Conservation (phyloP, 495 filamentous ascomycete species). For the Letharia lupina region DNA sequence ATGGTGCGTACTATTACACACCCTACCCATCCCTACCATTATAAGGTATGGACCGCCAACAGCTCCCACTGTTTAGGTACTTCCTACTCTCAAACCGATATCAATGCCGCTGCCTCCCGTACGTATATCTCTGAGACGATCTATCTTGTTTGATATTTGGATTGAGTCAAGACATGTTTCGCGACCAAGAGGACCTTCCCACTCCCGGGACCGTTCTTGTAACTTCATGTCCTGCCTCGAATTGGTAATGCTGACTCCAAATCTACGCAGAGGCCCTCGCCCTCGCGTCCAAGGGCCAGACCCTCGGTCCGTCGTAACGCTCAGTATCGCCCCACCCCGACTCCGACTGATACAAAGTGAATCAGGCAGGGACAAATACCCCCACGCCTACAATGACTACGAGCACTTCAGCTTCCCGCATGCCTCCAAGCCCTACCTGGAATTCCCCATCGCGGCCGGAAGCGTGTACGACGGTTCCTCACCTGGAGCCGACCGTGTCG, state of each 20-base stretch:
- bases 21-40: background rate
- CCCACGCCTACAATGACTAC: constrained; percentile 29
- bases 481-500: constrained; percentile 26
- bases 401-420: constrained; percentile 28
- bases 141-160: background rate
- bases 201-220: background rate
- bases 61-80: background rate
- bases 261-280: background rate
- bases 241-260: background rate
- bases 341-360: background rate
- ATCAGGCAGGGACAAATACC: constrained; percentile 26
- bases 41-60: background rate
- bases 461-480: constrained; percentile 20
- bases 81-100: background rate
- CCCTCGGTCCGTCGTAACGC: background rate
- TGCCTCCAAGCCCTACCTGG: constrained; percentile 26
- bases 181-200: background rate
- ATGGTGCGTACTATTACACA: background rate
- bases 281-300: background rate
- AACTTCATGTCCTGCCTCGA: background rate
- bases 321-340: background rate
- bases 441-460: constrained; percentile 27
- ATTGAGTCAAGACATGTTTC: too few species aligned
- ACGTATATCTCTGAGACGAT: background rate
- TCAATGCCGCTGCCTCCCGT: background rate